These are phyloP conservation scores for Neofusicoccum parvum DNA, from an alignment of 2,329 filamentous ascomycete genomes.

Conservation along the genomic window DNA sequence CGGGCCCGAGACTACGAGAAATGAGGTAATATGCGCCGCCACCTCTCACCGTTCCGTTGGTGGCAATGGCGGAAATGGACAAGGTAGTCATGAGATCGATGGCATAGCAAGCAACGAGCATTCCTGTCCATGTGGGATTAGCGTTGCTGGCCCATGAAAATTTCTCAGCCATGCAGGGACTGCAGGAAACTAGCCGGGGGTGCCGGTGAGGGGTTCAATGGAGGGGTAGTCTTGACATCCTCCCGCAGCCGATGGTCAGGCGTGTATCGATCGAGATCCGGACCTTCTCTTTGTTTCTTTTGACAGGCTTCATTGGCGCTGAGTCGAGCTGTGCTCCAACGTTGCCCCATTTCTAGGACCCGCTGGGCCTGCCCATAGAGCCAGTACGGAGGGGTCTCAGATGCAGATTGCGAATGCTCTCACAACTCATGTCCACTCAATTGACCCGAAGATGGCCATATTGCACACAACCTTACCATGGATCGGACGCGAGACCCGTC, in stretches of 20 bases:
- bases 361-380: too few species aligned
- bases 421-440: neutral
- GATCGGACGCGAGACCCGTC: neutral
- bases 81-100: conserved; percentile 84
- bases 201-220: neutral
- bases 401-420: neutral
- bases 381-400: neutral
- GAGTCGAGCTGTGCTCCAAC: neutral
- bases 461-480: neutral
- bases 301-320: neutral
- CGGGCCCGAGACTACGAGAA: conserved; percentile 79
- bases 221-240: too few species aligned
- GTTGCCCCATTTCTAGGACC: neutral
- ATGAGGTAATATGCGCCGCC: conserved; percentile 90
- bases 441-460: neutral
- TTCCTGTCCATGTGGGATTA: conserved; percentile 48
- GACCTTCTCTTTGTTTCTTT: neutral
- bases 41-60: conserved; percentile 84
- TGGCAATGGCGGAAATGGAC: conserved; percentile 85
- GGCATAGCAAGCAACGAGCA: conserved; percentile 74
- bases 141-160: neutral
- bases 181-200: neutral
- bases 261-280: neutral
- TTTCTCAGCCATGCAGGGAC: neutral
- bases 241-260: neutral